These are phyloP conservation scores for Mycocentrospora acerina DNA, from an alignment of 2,329 filamentous ascomycete genomes.

Conservation along the genomic window DNA sequence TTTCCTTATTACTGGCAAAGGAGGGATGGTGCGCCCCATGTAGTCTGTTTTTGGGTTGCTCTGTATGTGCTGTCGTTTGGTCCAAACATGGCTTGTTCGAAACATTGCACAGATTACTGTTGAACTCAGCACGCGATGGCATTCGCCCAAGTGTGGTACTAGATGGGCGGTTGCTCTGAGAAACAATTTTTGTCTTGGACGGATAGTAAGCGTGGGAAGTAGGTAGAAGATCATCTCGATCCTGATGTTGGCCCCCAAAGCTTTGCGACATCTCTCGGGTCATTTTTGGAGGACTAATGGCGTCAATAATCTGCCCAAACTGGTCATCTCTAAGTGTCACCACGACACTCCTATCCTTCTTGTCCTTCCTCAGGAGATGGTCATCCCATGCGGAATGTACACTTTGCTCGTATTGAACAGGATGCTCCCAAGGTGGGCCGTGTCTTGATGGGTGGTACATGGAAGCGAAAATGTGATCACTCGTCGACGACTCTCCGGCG, in stretches of 20 bases:
- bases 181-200: constrained; percentile 15
- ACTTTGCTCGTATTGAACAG: constrained; percentile 4
- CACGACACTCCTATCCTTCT: constrained; percentile 18
- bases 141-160: constrained; percentile 27
- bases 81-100: constrained; percentile 12
- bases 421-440: constrained; percentile 12
- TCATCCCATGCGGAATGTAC: constrained; percentile 3
- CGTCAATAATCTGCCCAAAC: constrained; percentile 27
- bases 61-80: constrained; percentile 2
- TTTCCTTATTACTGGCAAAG: constrained; percentile 21
- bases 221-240: constrained; percentile 3
- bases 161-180: constrained; percentile 21
- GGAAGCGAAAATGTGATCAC: constrained; percentile 15
- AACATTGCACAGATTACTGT: constrained; percentile 8
- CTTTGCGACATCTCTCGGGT: constrained; percentile 52
- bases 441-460: constrained; percentile 6
- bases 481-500: constrained; percentile 17
- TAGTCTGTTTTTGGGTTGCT: constrained; percentile 3
- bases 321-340: constrained; percentile 32
- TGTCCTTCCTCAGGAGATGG: constrained; percentile 5
- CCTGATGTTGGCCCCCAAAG: constrained; percentile 1
- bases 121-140: constrained; percentile 25
- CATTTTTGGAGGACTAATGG: constrained; percentile 51
- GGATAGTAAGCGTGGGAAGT: constrained; percentile 11
- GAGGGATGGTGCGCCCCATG: constrained; percentile 8